Evolutionary conservation across 2,329 filamentous ascomycete species (phyloP).

Genomic region (Claviceps citrina): DNA sequence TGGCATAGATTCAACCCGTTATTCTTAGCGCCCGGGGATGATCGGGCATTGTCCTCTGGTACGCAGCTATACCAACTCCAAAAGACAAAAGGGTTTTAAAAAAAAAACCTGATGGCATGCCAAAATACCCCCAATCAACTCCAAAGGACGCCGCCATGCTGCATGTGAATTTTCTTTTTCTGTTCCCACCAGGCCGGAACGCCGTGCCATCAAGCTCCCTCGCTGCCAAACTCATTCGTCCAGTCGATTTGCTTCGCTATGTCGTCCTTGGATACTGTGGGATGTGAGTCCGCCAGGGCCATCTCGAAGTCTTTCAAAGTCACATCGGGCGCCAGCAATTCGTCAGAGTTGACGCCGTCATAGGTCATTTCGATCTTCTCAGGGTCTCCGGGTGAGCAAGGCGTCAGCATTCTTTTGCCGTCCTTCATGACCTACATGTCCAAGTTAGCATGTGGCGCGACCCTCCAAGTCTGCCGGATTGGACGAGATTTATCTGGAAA

Average conservation of each 20-base stretch:
- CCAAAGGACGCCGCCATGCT: slow-evolving; percentile 17
- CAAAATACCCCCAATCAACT: slow-evolving; percentile 14
- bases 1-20: neutral
- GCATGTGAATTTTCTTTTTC: slow-evolving; percentile 5
- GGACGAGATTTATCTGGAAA: slow-evolving; percentile 6
- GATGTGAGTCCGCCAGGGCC: slow-evolving; percentile 73
- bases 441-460: slow-evolving; percentile 8
- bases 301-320: slow-evolving; percentile 85
- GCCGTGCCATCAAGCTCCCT: slow-evolving; percentile 41
- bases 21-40: neutral
- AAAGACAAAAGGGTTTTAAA: slow-evolving; percentile 4
- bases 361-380: slow-evolving; percentile 88
- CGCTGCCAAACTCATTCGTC: slow-evolving; percentile 92
- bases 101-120: slow-evolving; percentile 7
- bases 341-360: slow-evolving; percentile 70
- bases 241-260: slow-evolving; percentile 74
- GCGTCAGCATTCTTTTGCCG: slow-evolving; percentile 54
- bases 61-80: neutral
- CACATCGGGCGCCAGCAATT: slow-evolving; percentile 73
- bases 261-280: slow-evolving; percentile 81
- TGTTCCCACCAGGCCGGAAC: slow-evolving; percentile 3
- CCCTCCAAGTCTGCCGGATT: too few relatives aligned
- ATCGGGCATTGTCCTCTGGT: neutral
- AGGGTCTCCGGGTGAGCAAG: slow-evolving; percentile 81
- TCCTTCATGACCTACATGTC: slow-evolving; percentile 52